Base-by-base conservation (phyloP, 1,139 yeast species). In the Scheffersomyces insectosa region DNA sequence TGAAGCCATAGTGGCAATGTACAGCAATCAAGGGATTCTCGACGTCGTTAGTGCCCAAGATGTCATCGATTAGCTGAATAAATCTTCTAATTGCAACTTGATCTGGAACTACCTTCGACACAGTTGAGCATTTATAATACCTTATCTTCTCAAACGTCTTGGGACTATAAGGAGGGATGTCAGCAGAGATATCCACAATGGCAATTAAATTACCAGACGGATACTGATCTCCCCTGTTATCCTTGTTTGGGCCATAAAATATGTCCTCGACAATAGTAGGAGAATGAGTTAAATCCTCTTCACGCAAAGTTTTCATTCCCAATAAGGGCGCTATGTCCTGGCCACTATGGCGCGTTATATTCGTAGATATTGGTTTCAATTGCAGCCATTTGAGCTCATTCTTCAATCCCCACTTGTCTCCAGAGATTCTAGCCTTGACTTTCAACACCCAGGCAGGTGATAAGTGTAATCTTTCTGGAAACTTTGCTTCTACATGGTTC, bases 1-100 rank as follows among this genome's bases (percentile, higher is more conserved):
- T 86, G 62, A 85, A 87, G 3, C 95, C 95, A 58, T 86, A 86
- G 59, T 86, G 95, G 59, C 95, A 86, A 62, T 86, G 95, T 4
- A 86, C 85, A 0, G 79, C 90, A 4, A 85, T 66, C 29, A 72
- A 64, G 7, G 80, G 80, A 28, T 52, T 38, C 11, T 55, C 50
- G 36, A 53, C 49, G 47, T 58, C 38, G 9, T 56, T 50, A 8
- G 48, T 41, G 5, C 55, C 49, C n/a, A 79, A 54, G 16, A 82
- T 73, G 38, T 70, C 68, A 52, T 81, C 83, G 7, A 83, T 75
- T 39, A 83, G 66, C 38, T 68, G 74, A 35, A 82, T 71, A 52
- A 84, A 86, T 44, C 74, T 68, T 33, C 81, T 61, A 14, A 85
- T 82, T 9, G 87, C 82, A 8, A 72, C 68, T 39, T 71, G 73